phyloP scores from a whole-genome alignment of 805 yeast genomes.

The Yamadazyma sp. region DNA sequence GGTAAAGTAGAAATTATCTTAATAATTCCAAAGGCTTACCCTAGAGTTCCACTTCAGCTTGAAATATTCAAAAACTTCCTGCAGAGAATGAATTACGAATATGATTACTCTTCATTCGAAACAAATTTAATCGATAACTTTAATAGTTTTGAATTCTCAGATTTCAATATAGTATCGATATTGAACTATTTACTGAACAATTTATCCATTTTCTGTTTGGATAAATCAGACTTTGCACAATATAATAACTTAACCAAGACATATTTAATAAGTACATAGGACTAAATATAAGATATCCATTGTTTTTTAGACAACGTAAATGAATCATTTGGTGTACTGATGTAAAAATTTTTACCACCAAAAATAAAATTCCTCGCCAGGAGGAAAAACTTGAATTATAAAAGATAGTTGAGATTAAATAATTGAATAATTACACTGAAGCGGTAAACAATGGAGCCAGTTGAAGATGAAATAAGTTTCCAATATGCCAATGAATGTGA shows the following conservation, averaged over 20 bases:
- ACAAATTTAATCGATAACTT: conserved; percentile 24
- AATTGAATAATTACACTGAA: too few relatives aligned
- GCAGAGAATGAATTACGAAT: conserved; percentile 17
- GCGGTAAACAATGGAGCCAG: conserved; percentile 7
- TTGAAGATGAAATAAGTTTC: conserved; percentile 21
- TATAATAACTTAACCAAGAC: neutral
- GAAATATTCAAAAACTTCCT: conserved; percentile 28
- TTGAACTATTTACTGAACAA: conserved; percentile 33
- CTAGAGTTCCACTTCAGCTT: conserved; percentile 20
- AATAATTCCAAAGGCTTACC: conserved; percentile 32
- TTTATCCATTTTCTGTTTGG: conserved; percentile 16
- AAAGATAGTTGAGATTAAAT: too few relatives aligned
- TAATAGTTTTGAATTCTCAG: conserved; percentile 13
- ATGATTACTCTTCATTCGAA: conserved; percentile 17
- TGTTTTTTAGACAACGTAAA: too few relatives aligned
- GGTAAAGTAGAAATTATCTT: conserved; percentile 28
- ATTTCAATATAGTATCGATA: conserved; percentile 20
- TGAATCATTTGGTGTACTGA: too few relatives aligned
- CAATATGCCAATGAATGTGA: conserved; percentile 50
- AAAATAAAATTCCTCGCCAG: too few relatives aligned
- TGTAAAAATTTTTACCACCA: too few relatives aligned
- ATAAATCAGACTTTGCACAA: neutral
- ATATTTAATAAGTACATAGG: too few relatives aligned
- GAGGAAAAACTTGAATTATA: too few relatives aligned
- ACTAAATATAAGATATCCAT: too few relatives aligned